Conservation (phyloP, 78 protist species). For the Cyanophora paradoxa region DNA sequence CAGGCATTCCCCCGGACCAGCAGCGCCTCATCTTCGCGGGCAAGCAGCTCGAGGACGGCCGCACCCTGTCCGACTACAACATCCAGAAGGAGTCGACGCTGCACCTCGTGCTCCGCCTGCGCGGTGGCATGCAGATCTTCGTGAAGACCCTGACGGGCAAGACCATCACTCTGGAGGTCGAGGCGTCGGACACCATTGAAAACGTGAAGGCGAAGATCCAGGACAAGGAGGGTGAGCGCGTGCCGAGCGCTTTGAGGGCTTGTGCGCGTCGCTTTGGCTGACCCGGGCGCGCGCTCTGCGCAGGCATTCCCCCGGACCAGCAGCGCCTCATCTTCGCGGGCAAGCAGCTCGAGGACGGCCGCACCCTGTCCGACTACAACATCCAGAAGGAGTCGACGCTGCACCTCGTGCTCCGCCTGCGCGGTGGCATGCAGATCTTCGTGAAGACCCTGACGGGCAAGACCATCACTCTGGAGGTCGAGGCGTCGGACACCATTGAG, state of each 20-base stretch:
- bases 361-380: slow-evolving; percentile 54
- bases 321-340: slow-evolving; percentile 61
- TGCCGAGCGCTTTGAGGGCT: too few species aligned
- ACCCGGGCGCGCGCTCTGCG: too few species aligned
- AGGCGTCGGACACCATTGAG: slow-evolving; percentile 29
- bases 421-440: slow-evolving; percentile 63
- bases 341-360: slow-evolving; percentile 62
- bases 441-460: slow-evolving; percentile 79
- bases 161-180: slow-evolving; percentile 65
- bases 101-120: slow-evolving; percentile 74
- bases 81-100: slow-evolving; percentile 87
- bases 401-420: slow-evolving; percentile 74
- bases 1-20: slow-evolving; percentile 60
- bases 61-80: slow-evolving; percentile 54
- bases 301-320: slow-evolving; percentile 60
- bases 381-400: slow-evolving; percentile 87
- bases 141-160: slow-evolving; percentile 79
- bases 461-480: slow-evolving; percentile 65
- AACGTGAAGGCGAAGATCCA: slow-evolving; percentile 37
- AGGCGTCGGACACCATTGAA: slow-evolving; percentile 29
- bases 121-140: slow-evolving; percentile 63
- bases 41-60: slow-evolving; percentile 62
- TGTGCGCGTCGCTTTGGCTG: too few species aligned
- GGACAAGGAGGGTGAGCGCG: slow-evolving; percentile 76
- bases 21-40: slow-evolving; percentile 61